A percentile compares a stretch with the other conserved stretches of the same genome.
Evolutionary conservation across 1,284 basidiomycete genomes (phyloP).

Genomic region (Leccinum angustisporum): DNA sequence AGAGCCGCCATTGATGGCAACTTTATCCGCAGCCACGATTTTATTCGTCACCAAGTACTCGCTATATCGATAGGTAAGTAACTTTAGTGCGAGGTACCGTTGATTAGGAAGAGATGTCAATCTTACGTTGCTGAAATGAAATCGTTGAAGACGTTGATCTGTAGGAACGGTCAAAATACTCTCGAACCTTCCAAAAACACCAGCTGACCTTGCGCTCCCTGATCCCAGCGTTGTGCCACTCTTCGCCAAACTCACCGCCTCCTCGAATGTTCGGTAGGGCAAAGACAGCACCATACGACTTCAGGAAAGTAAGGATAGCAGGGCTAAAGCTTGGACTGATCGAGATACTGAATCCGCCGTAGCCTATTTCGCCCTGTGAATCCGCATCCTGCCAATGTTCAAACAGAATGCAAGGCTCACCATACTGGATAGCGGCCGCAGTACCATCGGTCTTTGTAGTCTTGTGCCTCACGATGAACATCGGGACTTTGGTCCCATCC

Average conservation of each 20-base stretch:
- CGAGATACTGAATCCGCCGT: slow-evolving; percentile 77
- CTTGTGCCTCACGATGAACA: slow-evolving; percentile 85
- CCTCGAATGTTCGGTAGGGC: slow-evolving; percentile 79
- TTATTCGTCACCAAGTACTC: slow-evolving; percentile 73
- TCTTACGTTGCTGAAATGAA: slow-evolving; percentile 77
- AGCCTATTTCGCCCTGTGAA: slow-evolving; percentile 43
- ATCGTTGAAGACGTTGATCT: slow-evolving; percentile 81
- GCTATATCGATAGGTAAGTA: slow-evolving; percentile 34
- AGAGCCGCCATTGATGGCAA: slow-evolving; percentile 76
- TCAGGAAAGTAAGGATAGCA: slow-evolving; percentile 73
- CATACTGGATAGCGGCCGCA: slow-evolving; percentile 79
- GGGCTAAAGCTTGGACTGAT: slow-evolving; percentile 74
- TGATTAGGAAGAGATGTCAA: neutral
- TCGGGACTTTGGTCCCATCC: slow-evolving; percentile 82
- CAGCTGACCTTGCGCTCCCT: slow-evolving; percentile 64
- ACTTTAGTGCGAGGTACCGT: neutral
- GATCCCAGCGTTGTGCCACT: slow-evolving; percentile 76
- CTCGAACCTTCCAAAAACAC: slow-evolving; percentile 4
- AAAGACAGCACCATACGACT: slow-evolving; percentile 72
- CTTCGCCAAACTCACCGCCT: slow-evolving; percentile 84
- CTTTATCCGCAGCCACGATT: slow-evolving; percentile 69
- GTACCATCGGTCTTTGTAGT: slow-evolving; percentile 72
- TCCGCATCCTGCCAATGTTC: neutral
- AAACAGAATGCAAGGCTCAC: slow-evolving; percentile 36
- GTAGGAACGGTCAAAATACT: slow-evolving; percentile 3